Evolutionary conservation across 2,329 filamentous ascomycete genomes (phyloP), one percentile per base, ranked within the genome.

Genomic region (Huntiella savannae): DNA sequence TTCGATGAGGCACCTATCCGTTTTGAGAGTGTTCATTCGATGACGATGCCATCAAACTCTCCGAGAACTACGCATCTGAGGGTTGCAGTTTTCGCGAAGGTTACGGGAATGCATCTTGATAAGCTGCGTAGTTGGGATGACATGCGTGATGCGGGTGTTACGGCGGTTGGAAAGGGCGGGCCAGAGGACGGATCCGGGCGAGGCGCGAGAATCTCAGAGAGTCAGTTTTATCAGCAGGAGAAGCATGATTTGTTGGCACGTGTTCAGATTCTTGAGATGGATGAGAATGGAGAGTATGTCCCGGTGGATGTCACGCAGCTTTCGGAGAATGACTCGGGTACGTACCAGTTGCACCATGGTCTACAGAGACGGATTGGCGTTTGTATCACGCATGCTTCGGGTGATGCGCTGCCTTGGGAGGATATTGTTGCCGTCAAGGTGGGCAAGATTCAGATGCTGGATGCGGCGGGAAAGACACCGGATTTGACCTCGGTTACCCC

Each of bases 41-140:
- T 98, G 85, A 94, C 85, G 58, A 70, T 98, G 45, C 83, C 87
- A 3, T 69, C 93, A 33, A 80, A 79, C 38, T 82, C 79, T 40
- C 33, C 49, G 4, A 74, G 73, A 16, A 79, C 80, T 40, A 77
- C 85, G 1, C 80, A 77, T 17, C 63, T 98, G 46, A 76, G 91
- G 46, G 82, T 94, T 6, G 85, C 86, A 42, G 82, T 98, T 50
- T 96, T 94, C 59, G 87, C 91, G 13, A 81, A 81, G 57, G 84
- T 94, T 33, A 91, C 85, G 1, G 67, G 79, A 0, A 95, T 95
- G 79, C 91, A 98, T 62, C 71, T 98, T 16, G 91, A 98, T 61
- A 96, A 94, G 64, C 70, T 98, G 43, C 73, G 95, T 10, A 98
- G 91, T 63, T 98, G 91, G 91, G 91, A 98, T 58, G 91, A 96